Evolutionary conservation across 2,329 filamentous ascomycete species (phyloP).

Genomic region (Penicillium sp.): DNA sequence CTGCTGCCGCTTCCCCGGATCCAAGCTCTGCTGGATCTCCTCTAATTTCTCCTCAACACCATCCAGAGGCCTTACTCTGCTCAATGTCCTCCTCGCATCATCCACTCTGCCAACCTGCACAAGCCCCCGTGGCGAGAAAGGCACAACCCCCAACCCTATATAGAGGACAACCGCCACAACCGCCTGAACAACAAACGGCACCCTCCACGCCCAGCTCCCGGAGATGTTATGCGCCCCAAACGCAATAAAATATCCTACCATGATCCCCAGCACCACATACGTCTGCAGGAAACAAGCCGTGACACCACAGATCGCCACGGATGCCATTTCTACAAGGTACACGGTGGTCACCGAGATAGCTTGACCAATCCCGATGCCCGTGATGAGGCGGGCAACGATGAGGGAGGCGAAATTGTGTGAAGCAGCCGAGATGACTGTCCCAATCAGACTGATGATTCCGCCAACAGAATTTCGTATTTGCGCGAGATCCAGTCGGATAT

Average conservation of each 20-base stretch:
- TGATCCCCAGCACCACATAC: conserved; percentile 20
- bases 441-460: conserved; percentile 16
- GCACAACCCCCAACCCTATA: conserved; percentile 14
- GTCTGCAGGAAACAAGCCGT: conserved; percentile 22
- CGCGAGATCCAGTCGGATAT: conserved; percentile 21
- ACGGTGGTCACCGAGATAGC: conserved; percentile 23
- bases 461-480: conserved; percentile 22
- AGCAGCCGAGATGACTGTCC: conserved; percentile 18
- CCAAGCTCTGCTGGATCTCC: conserved; percentile 27
- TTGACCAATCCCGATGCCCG: conserved; percentile 20
- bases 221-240: conserved; percentile 19
- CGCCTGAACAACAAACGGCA: conserved; percentile 21
- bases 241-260: conserved; percentile 21
- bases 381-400: conserved; percentile 20
- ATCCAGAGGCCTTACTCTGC: conserved; percentile 3
- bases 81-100: conserved; percentile 15
- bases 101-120: conserved; percentile 12
- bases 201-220: conserved; percentile 16
- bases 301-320: conserved; percentile 18
- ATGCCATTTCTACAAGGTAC: conserved; percentile 22
- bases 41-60: conserved; percentile 18
- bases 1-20: conserved; percentile 18
- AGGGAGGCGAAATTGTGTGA: conserved; percentile 20
- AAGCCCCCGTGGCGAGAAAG: conserved; percentile 23
- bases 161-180: conserved; percentile 11